Evolutionary conservation across 495 filamentous ascomycete genomes (phyloP).

Genomic region (Pseudoneurospora amorphoporcata): DNA sequence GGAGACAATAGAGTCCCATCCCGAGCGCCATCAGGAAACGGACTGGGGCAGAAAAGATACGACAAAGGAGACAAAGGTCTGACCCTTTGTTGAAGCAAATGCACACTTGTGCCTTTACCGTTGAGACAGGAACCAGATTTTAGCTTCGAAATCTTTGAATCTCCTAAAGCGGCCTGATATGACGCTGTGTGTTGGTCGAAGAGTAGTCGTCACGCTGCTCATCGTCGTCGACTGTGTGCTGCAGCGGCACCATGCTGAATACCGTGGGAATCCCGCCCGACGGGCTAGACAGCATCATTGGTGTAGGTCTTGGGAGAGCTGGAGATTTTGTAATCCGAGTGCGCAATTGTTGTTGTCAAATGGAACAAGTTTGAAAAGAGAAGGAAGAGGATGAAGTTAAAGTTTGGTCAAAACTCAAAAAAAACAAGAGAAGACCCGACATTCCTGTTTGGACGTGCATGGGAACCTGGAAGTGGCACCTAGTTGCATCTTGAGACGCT

Average conservation of each 20-base stretch:
- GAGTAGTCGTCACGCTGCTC: neutral
- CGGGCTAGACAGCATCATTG: neutral
- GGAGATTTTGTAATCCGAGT: neutral
- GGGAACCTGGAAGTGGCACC: neutral
- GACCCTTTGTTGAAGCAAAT: neutral
- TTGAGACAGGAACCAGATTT: neutral
- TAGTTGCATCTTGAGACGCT: neutral
- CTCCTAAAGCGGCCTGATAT: neutral
- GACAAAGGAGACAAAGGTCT: neutral
- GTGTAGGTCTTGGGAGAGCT: neutral
- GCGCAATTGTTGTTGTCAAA: neutral
- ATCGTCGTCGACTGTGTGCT: neutral
- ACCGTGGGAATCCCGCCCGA: neutral
- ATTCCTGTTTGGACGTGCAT: too few relatives aligned
- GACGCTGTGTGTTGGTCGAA: neutral
- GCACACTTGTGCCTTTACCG: neutral
- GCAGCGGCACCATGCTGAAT: neutral
- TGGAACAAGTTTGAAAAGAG: neutral
- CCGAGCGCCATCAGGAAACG: neutral
- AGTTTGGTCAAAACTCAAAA: neutral
- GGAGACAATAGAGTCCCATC: neutral
- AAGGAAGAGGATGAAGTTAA: neutral
- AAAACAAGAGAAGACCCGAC: too few relatives aligned
- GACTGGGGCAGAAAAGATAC: neutral
- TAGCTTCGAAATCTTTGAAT: neutral